These are phyloP conservation scores for Lepidium africanum DNA, from an alignment of 345 rosid genomes.

Conservation along the genomic window DNA sequence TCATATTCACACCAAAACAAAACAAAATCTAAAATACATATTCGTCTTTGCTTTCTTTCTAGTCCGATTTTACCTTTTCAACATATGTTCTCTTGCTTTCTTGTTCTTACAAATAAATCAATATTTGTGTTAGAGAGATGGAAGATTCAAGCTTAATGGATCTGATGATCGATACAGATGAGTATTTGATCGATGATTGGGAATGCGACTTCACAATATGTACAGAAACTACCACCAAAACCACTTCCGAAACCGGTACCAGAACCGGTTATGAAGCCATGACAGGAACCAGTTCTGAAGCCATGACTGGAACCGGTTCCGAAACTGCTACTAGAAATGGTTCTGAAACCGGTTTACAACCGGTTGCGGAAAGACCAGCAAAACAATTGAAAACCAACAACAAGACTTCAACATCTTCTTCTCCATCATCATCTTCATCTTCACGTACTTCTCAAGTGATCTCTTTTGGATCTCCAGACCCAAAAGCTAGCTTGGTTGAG, in stretches of 20 bases:
- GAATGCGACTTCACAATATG: slow-evolving; percentile 7
- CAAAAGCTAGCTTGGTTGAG: neutral
- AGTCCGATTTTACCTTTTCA: neutral
- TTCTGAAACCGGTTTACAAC: neutral
- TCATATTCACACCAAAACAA: neutral
- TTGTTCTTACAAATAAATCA: neutral
- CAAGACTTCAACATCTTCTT: slow-evolving; percentile 7
- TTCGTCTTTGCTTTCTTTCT: neutral
- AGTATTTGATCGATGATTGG: slow-evolving; percentile 24
- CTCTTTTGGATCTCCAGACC: slow-evolving; percentile 16
- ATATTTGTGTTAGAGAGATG: neutral
- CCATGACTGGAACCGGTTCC: too few species aligned
- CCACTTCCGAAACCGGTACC: neutral
- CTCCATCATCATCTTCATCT: slow-evolving; percentile 10
- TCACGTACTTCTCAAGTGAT: slow-evolving; percentile 2
- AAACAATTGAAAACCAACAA: slow-evolving; percentile 1
- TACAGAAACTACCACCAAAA: neutral
- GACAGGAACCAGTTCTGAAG: too few species aligned
- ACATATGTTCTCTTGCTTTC: neutral
- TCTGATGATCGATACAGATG: slow-evolving; percentile 24
- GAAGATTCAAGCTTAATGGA: slow-evolving; percentile 24
- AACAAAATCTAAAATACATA: neutral
- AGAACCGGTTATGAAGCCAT: too few species aligned
- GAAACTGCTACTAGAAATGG: neutral
- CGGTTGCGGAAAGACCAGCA: neutral